phyloP scores from a whole-genome alignment of 2,329 filamentous ascomycete species.

The Septoria linicola region DNA sequence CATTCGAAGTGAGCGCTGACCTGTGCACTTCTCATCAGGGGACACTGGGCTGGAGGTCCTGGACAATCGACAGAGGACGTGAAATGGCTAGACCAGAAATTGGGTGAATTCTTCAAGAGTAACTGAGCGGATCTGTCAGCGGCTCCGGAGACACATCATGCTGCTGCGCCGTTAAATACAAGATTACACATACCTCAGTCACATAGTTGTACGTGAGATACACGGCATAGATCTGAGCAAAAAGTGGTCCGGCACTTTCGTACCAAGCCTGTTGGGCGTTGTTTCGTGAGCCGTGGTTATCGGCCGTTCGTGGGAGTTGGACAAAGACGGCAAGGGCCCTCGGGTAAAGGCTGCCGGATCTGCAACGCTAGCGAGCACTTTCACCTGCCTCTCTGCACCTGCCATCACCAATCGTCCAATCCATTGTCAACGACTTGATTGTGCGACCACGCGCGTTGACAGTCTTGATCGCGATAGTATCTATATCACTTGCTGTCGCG shows the following conservation, averaged over 20 bases:
- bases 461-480: conserved; percentile 5
- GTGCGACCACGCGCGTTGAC: conserved; percentile 4
- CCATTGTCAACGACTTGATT: conserved; percentile 1
- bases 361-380: conserved; percentile 2
- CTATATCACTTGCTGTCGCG: conserved; percentile 8
- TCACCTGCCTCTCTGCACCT: conserved; percentile 5
- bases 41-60: conserved; percentile 61
- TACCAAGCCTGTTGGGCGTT: too few species aligned
- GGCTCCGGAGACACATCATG: background rate
- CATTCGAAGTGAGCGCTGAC: too few species aligned
- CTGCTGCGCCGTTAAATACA: too few species aligned
- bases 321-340: background rate
- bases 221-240: too few species aligned
- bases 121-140: conserved; percentile 11
- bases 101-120: conserved; percentile 54
- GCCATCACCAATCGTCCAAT: conserved; percentile 4
- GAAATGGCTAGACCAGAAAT: conserved; percentile 66
- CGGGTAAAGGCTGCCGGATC: conserved; percentile 1
- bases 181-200: too few species aligned
- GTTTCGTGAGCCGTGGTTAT: too few species aligned
- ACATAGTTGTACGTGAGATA: too few species aligned
- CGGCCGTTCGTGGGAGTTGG: background rate
- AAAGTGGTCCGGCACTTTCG: too few species aligned
- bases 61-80: conserved; percentile 70
- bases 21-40: too few species aligned